Base-by-base conservation (phyloP, 2,329 filamentous ascomycete genomes). In the Phialemoniopsis sp. region DNA sequence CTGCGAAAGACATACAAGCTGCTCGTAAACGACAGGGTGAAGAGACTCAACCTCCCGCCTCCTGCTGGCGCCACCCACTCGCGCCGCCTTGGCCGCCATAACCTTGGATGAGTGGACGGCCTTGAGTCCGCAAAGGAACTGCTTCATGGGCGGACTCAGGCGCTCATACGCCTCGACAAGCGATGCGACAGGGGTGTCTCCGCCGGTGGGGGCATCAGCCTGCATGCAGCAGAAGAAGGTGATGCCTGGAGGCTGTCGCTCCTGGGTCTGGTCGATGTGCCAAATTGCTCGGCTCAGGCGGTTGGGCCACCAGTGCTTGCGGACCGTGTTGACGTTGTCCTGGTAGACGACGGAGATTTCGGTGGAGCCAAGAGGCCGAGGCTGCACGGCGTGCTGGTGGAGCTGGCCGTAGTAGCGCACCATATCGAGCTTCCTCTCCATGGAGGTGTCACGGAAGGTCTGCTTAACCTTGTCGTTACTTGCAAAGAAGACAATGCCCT, bases 21-120 rank as follows among this genome's bases (percentile, higher is more conserved):
- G 68, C 0, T 67, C 68, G 13, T 66, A 52, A 3, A 73, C 62
- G 3, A 64, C 61, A 1, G 69, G 68, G 41, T 72, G 67, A 32
- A 66, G 58, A 2, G 63, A 65, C 36, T 68, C 67, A 34, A 71
- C 64, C 1, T 67, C 67, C n/a, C 64, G 21, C 21, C 33, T 34
- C n/a, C 33, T 14, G 18, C 13, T 34, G 13, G 33, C 33, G 8
- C 33, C 33, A 13, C 33, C 33, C 9, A 34, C 33, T 19, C 33
- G 16, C 8, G 33, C 33, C 33, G 33, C 33, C 33, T 34, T 34
- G 14, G 33, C 33, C 8, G 33, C 18, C 33, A 34, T 34, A 15
- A 34, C 33, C 17, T 34, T 34, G 13, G 33, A 34, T 5, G 33
- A 34, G 33, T 34, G 33, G 5, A 34, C 33, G 13, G 33, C 33